Conservation (phyloP, 2,329 filamentous ascomycete species). For the Knoxdaviesia proteae region DNA sequence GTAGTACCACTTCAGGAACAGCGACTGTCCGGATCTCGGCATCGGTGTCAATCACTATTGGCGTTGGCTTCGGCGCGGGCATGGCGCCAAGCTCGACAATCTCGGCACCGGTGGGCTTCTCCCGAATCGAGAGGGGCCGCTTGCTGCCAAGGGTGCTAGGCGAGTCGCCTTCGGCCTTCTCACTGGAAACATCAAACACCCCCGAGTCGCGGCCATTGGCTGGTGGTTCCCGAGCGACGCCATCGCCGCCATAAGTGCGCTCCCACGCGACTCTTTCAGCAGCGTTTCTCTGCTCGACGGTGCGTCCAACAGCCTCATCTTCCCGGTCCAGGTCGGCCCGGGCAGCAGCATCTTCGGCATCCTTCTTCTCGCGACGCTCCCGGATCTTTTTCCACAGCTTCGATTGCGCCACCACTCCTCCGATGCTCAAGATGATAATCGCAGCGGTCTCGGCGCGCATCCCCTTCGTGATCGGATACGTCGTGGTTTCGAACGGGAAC, state of each 20-base stretch:
- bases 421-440: conserved; percentile 50
- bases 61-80: background rate
- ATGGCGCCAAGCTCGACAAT: background rate
- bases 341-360: conserved; percentile 25
- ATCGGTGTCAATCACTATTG: background rate
- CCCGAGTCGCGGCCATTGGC: conserved; percentile 22
- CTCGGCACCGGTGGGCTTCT: background rate
- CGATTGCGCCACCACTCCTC: conserved; percentile 67
- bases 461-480: conserved; percentile 70
- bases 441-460: conserved; percentile 70
- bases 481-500: conserved; percentile 56
- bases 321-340: conserved; percentile 35
- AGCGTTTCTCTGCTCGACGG: conserved; percentile 39
- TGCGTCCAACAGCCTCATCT: conserved; percentile 50
- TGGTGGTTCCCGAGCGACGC: conserved; percentile 9
- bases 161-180: conserved; percentile 14
- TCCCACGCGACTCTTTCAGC: conserved; percentile 56
- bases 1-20: background rate
- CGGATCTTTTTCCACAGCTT: conserved; percentile 69
- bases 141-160: conserved; percentile 6
- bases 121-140: conserved; percentile 2
- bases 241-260: conserved; percentile 42
- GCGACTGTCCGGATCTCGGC: no score
- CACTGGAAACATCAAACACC: conserved; percentile 24
- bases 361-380: conserved; percentile 33